These are phyloP conservation scores for Talaromyces sp. DNA, from an alignment of 2,329 filamentous ascomycete genomes.

Conservation along the genomic window DNA sequence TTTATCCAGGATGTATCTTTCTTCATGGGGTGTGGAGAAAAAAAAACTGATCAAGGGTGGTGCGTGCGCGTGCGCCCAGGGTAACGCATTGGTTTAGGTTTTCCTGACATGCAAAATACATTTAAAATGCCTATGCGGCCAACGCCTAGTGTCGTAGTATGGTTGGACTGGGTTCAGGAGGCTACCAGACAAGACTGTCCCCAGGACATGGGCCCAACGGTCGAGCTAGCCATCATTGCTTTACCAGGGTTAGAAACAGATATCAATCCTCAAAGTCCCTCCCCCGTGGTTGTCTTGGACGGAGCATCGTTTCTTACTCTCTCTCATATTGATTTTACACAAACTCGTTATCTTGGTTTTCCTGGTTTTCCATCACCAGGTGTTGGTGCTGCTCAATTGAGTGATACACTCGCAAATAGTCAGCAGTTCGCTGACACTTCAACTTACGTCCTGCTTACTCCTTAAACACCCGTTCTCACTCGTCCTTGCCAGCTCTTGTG, in stretches of 20 bases:
- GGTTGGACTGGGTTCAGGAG: conserved; percentile 21
- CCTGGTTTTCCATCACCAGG: background rate
- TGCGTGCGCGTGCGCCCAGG: conserved; percentile 6
- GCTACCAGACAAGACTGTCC: conserved; percentile 12
- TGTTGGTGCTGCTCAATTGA: background rate
- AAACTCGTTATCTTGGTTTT: background rate
- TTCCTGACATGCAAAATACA: conserved; percentile 19
- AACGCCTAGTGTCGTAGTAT: conserved; percentile 13
- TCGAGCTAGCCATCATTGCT: conserved; percentile 6
- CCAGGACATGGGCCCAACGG: conserved; percentile 10
- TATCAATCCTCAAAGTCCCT: conserved; percentile 17
- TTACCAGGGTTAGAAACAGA: conserved; percentile 16
- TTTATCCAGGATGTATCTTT: background rate
- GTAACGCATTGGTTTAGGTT: conserved; percentile 8
- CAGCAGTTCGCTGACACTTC: background rate
- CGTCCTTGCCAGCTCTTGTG: conserved; percentile 4
- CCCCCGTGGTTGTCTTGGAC: conserved; percentile 10
- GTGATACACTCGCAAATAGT: background rate
- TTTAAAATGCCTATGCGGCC: conserved; percentile 3
- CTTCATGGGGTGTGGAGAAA: background rate
- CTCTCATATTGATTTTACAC: background rate
- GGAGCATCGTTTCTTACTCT: conserved; percentile 17
- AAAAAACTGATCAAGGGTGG: background rate
- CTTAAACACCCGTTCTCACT: background rate
- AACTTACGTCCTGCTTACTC: background rate